Base-by-base conservation (phyloP, 1,284 basidiomycete species). In the Fistulina hepatica region DNA sequence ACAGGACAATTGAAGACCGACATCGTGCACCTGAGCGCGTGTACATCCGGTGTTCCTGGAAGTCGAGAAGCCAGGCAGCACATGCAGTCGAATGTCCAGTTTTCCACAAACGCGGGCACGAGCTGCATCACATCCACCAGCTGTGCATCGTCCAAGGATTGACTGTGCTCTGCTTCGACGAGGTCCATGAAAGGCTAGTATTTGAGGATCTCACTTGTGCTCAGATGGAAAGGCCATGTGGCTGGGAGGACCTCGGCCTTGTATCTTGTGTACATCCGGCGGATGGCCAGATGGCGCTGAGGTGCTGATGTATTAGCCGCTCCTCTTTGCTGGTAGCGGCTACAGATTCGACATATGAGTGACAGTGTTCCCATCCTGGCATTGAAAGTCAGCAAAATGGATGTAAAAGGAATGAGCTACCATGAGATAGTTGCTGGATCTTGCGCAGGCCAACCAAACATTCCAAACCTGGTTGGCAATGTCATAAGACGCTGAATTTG, bases 401-500 rank as follows among this genome's bases (percentile, higher is more conserved):
- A n/a, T n/a, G n/a, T n/a, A n/a, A n/a, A n/a, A n/a, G n/a, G n/a
- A n/a, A n/a, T n/a, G n/a, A n/a, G n/a, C n/a, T n/a, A n/a, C n/a
- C n/a, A n/a, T n/a, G n/a, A n/a, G n/a, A n/a, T n/a, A n/a, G n/a
- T n/a, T n/a, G n/a, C n/a, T n/a, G n/a, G n/a, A n/a, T n/a, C n/a
- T n/a, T n/a, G n/a, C n/a, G n/a, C n/a, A n/a, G n/a, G n/a, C n/a
- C n/a, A n/a, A n/a, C n/a, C n/a, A n/a, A n/a, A n/a, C n/a, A n/a
- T 95, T 92, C 54, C 88, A 80, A 61, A 94, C 95, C 60, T 95
- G 91, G 61, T 95, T 95, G 42, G 84, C 91, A 51, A 97, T 90
- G 56, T 97, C 92, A 59, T 80, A 93, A 2, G 86, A 83, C 3
- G 89, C 77, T 20, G 88, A 77, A 56, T 94, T 95, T 2, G 84